These are phyloP conservation scores for Ustilago sp. DNA, from an alignment of 1,284 basidiomycete species.

Conservation along the genomic window DNA sequence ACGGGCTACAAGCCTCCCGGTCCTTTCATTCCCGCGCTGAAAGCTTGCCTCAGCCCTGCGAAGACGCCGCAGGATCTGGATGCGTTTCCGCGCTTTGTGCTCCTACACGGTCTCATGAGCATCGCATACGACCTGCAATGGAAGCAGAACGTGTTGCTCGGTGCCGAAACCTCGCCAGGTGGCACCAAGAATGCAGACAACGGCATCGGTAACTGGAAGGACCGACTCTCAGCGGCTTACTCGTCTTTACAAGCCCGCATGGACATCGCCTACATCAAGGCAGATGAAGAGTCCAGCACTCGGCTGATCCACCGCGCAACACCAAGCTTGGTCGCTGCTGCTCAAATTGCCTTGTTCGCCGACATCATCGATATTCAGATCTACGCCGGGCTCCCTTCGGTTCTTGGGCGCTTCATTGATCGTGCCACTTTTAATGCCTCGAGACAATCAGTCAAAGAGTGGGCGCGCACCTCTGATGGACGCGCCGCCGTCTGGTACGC, in stretches of 20 bases:
- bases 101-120: slow-evolving; percentile 60
- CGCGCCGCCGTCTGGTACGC: slow-evolving; percentile 53
- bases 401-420: slow-evolving; percentile 59
- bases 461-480: slow-evolving; percentile 51
- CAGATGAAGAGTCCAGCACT: slow-evolving; percentile 49
- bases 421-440: slow-evolving; percentile 53
- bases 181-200: slow-evolving; percentile 30
- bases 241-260: slow-evolving; percentile 51
- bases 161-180: slow-evolving; percentile 43
- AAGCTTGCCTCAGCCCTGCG: slow-evolving; percentile 50
- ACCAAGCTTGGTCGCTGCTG: slow-evolving; percentile 50
- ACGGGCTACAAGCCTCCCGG: slow-evolving; percentile 46
- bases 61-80: slow-evolving; percentile 54
- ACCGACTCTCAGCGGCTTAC: slow-evolving; percentile 49
- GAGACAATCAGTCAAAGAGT: slow-evolving; percentile 48
- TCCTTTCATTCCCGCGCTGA: slow-evolving; percentile 54
- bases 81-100: slow-evolving; percentile 52
- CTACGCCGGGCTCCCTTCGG: slow-evolving; percentile 54
- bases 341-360: slow-evolving; percentile 54
- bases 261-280: slow-evolving; percentile 53
- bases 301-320: slow-evolving; percentile 50
- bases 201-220: slow-evolving; percentile 49
- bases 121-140: slow-evolving; percentile 59
- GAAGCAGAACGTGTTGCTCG: slow-evolving; percentile 57
- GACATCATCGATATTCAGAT: slow-evolving; percentile 61